phyloP scores from a whole-genome alignment of 179 eudicot species.

The Sideroxylon spinosum region DNA sequence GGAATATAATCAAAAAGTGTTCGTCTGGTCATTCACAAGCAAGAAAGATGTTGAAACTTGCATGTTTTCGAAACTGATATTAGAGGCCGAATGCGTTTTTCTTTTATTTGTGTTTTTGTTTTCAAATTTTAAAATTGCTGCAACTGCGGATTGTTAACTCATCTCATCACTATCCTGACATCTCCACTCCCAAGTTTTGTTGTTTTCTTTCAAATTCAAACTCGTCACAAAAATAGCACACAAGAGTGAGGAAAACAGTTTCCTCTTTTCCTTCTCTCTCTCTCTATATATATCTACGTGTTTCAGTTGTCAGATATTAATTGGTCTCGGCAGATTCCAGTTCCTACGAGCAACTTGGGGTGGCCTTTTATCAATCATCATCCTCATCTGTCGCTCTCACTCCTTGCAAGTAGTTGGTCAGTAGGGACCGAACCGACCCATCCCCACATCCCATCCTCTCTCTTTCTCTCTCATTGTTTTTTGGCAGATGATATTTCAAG shows the following conservation, averaged over 20 bases:
- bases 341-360: not conserved
- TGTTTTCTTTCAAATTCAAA: not conserved
- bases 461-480: not conserved
- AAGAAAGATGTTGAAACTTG: too few species aligned
- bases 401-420: slow-evolving; percentile 13
- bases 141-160: not conserved
- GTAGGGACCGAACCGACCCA: slow-evolving; percentile 6
- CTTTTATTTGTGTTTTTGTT: not conserved
- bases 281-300: not conserved
- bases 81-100: too few species aligned
- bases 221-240: not conserved
- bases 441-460: not conserved
- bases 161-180: slow-evolving; percentile 4
- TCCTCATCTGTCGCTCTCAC: slow-evolving; percentile 13
- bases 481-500: not conserved
- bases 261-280: not conserved
- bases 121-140: not conserved
- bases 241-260: not conserved
- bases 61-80: too few species aligned
- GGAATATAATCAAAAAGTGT: too few species aligned
- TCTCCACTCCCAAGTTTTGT: not conserved
- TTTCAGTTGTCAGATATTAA: not conserved
- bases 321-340: slow-evolving; percentile 9
- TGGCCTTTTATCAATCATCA: not conserved
- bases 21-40: too few species aligned